Evolutionary conservation across 2,329 filamentous ascomycete genomes (phyloP).

Genomic region (Alternaria solani): DNA sequence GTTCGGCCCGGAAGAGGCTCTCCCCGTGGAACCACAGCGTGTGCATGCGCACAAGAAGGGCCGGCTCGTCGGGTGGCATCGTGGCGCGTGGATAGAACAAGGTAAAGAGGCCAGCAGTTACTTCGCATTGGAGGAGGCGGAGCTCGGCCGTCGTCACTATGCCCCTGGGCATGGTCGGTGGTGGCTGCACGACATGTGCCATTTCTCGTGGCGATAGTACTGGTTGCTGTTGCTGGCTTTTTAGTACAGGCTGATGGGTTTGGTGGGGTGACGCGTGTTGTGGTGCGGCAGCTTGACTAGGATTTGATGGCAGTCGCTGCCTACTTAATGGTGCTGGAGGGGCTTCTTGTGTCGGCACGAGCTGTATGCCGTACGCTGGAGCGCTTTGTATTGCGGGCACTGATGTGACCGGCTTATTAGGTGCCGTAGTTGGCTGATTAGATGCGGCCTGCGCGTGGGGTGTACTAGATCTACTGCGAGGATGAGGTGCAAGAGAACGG

Average conservation of each 20-base stretch:
- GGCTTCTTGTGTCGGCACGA: conserved; percentile 25
- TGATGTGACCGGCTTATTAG: conserved; percentile 18
- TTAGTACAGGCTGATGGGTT: conserved; percentile 27
- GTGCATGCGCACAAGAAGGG: conserved; percentile 38
- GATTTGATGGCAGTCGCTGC: conserved; percentile 16
- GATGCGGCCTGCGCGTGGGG: conserved; percentile 35
- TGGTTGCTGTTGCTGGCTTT: conserved; percentile 31
- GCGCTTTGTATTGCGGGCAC: conserved; percentile 26
- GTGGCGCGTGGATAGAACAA: conserved; percentile 39
- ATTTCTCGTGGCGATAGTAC: conserved; percentile 17
- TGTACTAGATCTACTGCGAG: conserved; percentile 40
- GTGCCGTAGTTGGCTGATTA: conserved; percentile 23
- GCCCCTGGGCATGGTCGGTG: conserved; percentile 12
- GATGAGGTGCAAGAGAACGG: conserved; percentile 37
- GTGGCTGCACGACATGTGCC: conserved; percentile 10
- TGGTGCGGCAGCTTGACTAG: conserved; percentile 12
- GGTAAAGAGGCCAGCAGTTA: conserved; percentile 41
- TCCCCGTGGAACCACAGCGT: conserved; percentile 40
- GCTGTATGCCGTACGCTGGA: conserved; percentile 28
- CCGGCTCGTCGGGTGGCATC: conserved; percentile 34
- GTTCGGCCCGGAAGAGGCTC: conserved; percentile 35
- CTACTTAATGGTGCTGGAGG: conserved; percentile 15
- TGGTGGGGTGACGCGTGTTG: conserved; percentile 18
- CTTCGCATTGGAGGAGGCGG: conserved; percentile 43
- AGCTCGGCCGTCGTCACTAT: conserved; percentile 24